Evolutionary conservation across 1,284 basidiomycete species (phyloP), one percentile per base, ranked within the genome.

Genomic region (Stereum hirsutum): DNA sequence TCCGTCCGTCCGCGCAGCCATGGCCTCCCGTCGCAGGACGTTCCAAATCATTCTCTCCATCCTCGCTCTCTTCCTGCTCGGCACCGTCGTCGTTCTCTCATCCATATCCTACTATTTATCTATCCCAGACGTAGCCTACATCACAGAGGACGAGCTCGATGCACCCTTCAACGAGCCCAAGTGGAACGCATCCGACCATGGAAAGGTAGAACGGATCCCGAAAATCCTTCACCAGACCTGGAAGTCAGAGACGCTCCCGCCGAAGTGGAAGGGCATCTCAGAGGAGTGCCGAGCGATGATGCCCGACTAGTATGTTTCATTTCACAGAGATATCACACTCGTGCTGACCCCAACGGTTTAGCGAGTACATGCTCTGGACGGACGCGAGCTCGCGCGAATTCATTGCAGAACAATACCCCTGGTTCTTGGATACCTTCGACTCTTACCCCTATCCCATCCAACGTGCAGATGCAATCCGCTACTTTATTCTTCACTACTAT

Each of bases 171-270:
- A 70, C 55, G 66, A 8, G n/a, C 15, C 66, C 52, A 68, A 69
- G 42, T 78, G 73, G 74, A 79, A 81, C 57, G 70, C 75, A 23
- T 63, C 79, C 14, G 69, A 75, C 31, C 73, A 79, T 50, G 72
- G 69, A 39, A 68, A 70, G 48, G 65, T 75, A 36, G 82, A 92
- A 56, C 78, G 74, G 52, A 85, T 98, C 33, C 95, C 95, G 2
- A 78, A 91, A 41, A 90, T 99, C 54, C 81, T 99, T 43, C 95
- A 99, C 65, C 95, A 98, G 74, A 99, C 96, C 17, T 99, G 95
- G 95, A 97, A 96, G 70, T 83, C 85, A 15, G 83, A 95, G 49
- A 77, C 74, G 0, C 71, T 99, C 19, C 96, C 96, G 4, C 66
- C 75, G 31, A 75, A 79, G 49, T 99, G 94, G 94, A 76, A 78